These are phyloP conservation scores for Kluyveromyces sp. DNA, from an alignment of 1,139 yeast species.

Conservation along the genomic window DNA sequence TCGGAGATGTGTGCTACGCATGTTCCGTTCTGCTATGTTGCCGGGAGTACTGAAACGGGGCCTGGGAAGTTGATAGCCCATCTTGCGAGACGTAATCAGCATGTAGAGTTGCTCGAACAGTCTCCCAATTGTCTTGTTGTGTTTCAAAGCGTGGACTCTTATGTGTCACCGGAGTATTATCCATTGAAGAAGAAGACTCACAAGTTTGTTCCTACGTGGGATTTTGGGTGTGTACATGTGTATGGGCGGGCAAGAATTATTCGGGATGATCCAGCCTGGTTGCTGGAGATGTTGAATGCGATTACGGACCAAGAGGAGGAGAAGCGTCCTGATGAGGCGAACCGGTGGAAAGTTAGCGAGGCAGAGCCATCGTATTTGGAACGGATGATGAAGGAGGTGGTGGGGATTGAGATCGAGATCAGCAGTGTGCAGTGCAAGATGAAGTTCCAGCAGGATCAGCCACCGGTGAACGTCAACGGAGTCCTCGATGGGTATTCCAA, in stretches of 20 bases:
- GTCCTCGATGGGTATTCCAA: slow-evolving; percentile 39
- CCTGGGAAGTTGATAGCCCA: slow-evolving; percentile 49
- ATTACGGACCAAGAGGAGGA: slow-evolving; percentile 46
- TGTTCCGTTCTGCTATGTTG: slow-evolving; percentile 45
- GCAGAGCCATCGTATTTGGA: slow-evolving; percentile 48
- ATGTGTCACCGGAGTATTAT: slow-evolving; percentile 57
- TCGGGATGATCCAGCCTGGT: slow-evolving; percentile 39
- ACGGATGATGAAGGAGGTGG: slow-evolving; percentile 45
- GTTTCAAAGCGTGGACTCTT: slow-evolving; percentile 48
- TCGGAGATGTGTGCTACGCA: slow-evolving; percentile 41
- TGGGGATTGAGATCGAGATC: slow-evolving; percentile 52
- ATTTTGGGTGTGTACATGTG: slow-evolving; percentile 54
- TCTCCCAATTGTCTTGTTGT: slow-evolving; percentile 42
- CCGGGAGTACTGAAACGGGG: slow-evolving; percentile 17
- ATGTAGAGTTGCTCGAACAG: slow-evolving; percentile 38
- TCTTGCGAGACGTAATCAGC: slow-evolving; percentile 49
- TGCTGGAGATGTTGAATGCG: slow-evolving; percentile 39
- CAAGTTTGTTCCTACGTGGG: slow-evolving; percentile 69
- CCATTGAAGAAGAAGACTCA: slow-evolving; percentile 50
- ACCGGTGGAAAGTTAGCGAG: slow-evolving; percentile 50
- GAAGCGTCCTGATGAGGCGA: slow-evolving; percentile 24
- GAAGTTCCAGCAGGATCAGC: slow-evolving; percentile 53
- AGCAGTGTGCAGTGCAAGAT: slow-evolving; percentile 46
- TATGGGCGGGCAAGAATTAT: slow-evolving; percentile 46
- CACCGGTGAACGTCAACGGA: slow-evolving; percentile 42